Evolutionary conservation across 768 basidiomycete species (phyloP), one percentile per base, ranked within the genome.

Genomic region (Leccinellum rugosiceps): DNA sequence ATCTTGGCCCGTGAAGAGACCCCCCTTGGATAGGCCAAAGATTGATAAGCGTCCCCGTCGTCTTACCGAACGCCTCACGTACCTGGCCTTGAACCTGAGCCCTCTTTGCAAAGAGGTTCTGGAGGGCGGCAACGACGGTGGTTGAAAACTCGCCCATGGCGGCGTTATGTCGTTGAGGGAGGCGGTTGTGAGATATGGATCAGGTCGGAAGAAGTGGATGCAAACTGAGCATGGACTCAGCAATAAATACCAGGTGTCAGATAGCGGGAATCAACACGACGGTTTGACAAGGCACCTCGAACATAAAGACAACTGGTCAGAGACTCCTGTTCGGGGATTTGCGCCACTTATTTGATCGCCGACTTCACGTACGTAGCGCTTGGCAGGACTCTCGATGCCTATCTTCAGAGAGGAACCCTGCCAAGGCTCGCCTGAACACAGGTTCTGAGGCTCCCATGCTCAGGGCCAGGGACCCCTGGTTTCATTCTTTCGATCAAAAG

Each of bases 1-100:
- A 66, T 94, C 86, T 44, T 78, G 75, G n/a, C 92, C 92, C 52
- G 81, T 82, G 26, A 96, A 78, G 14, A 95, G 75, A 53, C 91
- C 91, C 17, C 86, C 89, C 89, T 92, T 62, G 19, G n/a, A 54
- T 30, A 13, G 51, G 23, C 10, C 21, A 43, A 19, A 31, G 34
- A 25, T n/a, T 17, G 17, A 43, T 51, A 43, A 56, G 58, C 30
- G 31, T 25, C 30, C 21, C 15, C n/a, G 43, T 28, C 31, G 28
- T 23, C 5, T 38, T 6, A 8, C 5, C 1, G 53, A 51, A 32
- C 43, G 32, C 8, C 23, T 3, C 28, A 64, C 63, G 21, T 28
- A 72, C 71, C 63, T 72, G 70, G 55, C 72, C 67, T 21, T 65
- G 59, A 6, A 64, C 72, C 10, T 7, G 5, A 28, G 46, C 54